Conservation (phyloP, 2,329 filamentous ascomycete genomes). For the Cordyceps cateniannulata region DNA sequence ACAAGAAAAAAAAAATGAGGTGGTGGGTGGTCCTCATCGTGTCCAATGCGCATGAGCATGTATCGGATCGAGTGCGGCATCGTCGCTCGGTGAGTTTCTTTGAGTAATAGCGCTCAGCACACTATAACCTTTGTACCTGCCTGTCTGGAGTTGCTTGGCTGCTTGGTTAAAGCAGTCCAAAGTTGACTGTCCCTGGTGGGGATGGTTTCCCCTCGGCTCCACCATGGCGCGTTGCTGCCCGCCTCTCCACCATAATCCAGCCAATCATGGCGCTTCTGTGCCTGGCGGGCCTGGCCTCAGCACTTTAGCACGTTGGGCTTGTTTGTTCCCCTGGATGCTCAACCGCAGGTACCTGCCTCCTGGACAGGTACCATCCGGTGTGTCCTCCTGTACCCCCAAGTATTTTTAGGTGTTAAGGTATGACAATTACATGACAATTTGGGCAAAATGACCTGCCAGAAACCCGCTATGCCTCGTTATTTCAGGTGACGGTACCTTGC, state of each 20-base stretch:
- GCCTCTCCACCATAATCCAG: background rate
- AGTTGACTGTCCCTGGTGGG: background rate
- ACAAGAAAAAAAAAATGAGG: too few relatives aligned
- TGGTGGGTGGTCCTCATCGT: too few relatives aligned
- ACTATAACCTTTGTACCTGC: too few relatives aligned
- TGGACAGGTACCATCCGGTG: background rate
- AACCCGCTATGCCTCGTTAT: background rate
- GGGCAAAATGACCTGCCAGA: background rate
- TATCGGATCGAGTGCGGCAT: too few relatives aligned
- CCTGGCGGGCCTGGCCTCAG: slow-evolving; percentile 2
- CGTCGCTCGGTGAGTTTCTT: too few relatives aligned
- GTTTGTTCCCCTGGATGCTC: background rate
- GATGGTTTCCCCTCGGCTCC: background rate
- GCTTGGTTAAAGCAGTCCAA: background rate
- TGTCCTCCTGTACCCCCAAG: background rate
- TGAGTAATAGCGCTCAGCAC: too few relatives aligned
- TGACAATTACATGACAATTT: background rate
- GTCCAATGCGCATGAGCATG: too few relatives aligned
- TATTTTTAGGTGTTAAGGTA: background rate
- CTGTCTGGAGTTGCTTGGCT: background rate
- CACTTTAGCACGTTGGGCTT: background rate
- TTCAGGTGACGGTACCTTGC: background rate
- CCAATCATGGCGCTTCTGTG: slow-evolving; percentile 10
- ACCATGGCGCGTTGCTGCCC: background rate
- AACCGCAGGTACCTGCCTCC: background rate